Evolutionary conservation across 2,329 filamentous ascomycete genomes (phyloP).

Genomic region (Paecilomyces formosus): DNA sequence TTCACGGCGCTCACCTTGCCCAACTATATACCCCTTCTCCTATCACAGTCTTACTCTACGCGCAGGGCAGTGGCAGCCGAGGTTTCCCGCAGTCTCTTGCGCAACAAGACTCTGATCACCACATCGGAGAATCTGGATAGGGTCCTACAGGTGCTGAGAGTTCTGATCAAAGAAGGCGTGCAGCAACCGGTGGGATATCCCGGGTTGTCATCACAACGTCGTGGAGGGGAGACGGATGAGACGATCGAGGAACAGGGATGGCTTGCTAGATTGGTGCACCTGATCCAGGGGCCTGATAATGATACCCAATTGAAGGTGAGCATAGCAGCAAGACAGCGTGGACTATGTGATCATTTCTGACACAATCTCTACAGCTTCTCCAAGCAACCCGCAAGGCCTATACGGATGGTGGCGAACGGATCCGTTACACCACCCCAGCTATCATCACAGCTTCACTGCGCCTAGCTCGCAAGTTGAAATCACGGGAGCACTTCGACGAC

Average conservation of each 20-base stretch:
- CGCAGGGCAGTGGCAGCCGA: conserved; percentile 85
- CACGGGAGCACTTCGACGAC: conserved; percentile 77
- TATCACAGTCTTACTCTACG: conserved; percentile 88
- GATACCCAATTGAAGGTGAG: conserved; percentile 78
- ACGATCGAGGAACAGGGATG: conserved; percentile 97
- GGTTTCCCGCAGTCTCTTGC: conserved; percentile 73
- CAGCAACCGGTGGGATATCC: conserved; percentile 80
- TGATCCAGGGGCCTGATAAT: conserved; percentile 76
- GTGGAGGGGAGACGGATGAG: conserved; percentile 83
- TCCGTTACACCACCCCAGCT: conserved; percentile 90
- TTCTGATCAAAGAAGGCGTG: conserved; percentile 87
- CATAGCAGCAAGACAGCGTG: background rate
- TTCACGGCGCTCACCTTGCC: conserved; percentile 95
- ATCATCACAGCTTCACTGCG: conserved; percentile 86
- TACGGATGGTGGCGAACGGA: conserved; percentile 85
- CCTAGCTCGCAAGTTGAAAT: conserved; percentile 80
- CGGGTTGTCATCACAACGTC: conserved; percentile 64
- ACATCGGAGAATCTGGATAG: conserved; percentile 76
- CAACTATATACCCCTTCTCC: conserved; percentile 81
- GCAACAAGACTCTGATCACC: conserved; percentile 71
- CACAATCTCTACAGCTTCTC: conserved; percentile 50
- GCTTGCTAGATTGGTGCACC: conserved; percentile 85
- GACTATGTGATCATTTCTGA: conserved; percentile 3
- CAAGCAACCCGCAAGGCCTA: conserved; percentile 84
- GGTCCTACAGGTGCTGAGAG: conserved; percentile 78